phyloP scores from a whole-genome alignment of 352 stramenopile species.

The Phytopythium kandeliae region DNA sequence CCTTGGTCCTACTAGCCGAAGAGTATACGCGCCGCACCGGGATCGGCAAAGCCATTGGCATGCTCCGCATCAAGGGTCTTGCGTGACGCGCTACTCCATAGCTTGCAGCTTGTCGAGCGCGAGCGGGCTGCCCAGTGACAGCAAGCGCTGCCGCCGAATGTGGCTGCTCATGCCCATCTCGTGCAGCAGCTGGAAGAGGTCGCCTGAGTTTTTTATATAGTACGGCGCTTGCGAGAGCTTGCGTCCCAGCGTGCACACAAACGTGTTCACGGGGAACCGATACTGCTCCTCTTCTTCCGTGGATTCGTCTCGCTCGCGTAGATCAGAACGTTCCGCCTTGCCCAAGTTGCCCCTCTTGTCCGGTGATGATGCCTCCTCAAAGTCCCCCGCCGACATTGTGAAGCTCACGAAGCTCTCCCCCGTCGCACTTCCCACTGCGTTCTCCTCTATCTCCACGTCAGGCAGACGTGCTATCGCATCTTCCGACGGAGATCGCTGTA shows the following conservation, averaged over 20 bases:
- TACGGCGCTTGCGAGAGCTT: slow-evolving; percentile 83
- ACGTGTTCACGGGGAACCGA: slow-evolving; percentile 78
- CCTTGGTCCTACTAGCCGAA: slow-evolving; percentile 32
- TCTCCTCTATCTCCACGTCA: slow-evolving; percentile 1
- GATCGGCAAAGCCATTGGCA: slow-evolving; percentile 68
- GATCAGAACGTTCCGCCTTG: not conserved
- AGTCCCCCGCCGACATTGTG: slow-evolving; percentile 8
- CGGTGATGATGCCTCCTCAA: slow-evolving; percentile 12
- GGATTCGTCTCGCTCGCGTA: slow-evolving; percentile 17
- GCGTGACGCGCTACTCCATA: slow-evolving; percentile 18
- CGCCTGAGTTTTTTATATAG: slow-evolving; percentile 84
- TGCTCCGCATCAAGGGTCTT: slow-evolving; percentile 61
- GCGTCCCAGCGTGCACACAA: slow-evolving; percentile 76
- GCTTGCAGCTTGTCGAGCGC: not conserved
- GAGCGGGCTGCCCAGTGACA: slow-evolving; percentile 42
- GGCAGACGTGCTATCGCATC: not conserved
- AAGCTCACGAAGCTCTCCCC: slow-evolving; percentile 11
- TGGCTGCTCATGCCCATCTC: slow-evolving; percentile 84
- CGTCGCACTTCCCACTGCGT: slow-evolving; percentile 10
- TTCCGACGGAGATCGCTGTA: not conserved
- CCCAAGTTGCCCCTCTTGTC: slow-evolving; percentile 10
- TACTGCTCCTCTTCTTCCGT: slow-evolving; percentile 40
- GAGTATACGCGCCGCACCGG: slow-evolving; percentile 67
- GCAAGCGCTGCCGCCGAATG: slow-evolving; percentile 61
- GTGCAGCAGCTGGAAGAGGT: slow-evolving; percentile 79